phyloP scores from a whole-genome alignment of 2,329 filamentous ascomycete species.

The Ophiostoma tasmaniense region DNA sequence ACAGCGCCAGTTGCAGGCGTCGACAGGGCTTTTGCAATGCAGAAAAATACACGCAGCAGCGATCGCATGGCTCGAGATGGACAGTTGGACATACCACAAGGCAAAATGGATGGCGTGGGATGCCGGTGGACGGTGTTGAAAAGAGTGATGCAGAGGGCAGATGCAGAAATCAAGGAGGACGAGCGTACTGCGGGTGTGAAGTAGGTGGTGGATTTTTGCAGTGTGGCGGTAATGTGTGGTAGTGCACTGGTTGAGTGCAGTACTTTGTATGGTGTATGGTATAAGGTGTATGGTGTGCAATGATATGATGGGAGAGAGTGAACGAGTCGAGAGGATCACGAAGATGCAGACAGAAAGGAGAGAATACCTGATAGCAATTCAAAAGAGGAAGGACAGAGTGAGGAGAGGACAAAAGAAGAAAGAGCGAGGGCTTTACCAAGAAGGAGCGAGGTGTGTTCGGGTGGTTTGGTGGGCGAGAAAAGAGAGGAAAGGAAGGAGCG shows the following conservation, averaged over 20 bases:
- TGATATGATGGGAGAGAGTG: not conserved
- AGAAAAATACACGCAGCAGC: slow-evolving; percentile 13
- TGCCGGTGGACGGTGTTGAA: slow-evolving; percentile 9
- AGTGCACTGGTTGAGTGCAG: not conserved
- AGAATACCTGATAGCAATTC: not conserved
- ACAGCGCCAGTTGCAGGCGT: slow-evolving; percentile 6
- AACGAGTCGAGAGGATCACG: slow-evolving; percentile 4
- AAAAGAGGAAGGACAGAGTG: not conserved
- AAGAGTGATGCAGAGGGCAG: slow-evolving; percentile 2
- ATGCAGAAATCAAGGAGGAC: not conserved
- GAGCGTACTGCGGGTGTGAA: not conserved
- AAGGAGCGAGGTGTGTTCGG: not conserved
- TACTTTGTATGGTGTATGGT: not conserved
- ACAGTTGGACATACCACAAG: slow-evolving; percentile 19
- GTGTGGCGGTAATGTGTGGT: not conserved
- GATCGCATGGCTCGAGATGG: slow-evolving; percentile 17
- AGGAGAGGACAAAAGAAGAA: not conserved
- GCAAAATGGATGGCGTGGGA: slow-evolving; percentile 14
- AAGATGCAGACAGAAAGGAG: slow-evolving; percentile 3
- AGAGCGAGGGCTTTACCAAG: not conserved
- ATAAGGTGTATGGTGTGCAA: not conserved
- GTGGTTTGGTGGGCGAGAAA: slow-evolving; percentile 6
- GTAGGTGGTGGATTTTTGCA: slow-evolving; percentile 1
- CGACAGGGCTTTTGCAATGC: slow-evolving; percentile 3
- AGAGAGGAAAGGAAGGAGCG: slow-evolving; percentile 2